Percentiles rank a stretch among this genome's conserved stretches.
Conservation (phyloP, 306 rosid genomes). For the Quercus cerris region DNA sequence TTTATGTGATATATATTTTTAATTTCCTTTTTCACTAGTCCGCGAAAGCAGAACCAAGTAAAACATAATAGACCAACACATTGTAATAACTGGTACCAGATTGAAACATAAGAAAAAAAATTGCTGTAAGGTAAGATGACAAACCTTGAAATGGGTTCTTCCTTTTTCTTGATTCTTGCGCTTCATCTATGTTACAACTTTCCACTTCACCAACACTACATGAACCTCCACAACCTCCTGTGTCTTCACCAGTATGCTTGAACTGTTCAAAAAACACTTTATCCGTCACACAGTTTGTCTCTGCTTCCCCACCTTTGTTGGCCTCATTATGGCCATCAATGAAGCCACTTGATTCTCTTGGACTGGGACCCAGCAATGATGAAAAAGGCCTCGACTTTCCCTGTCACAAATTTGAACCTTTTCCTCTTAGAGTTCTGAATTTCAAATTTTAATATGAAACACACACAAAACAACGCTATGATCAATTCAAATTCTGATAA, state of each 20-base stretch:
- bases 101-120: neutral
- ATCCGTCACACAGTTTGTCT: slow-evolving; percentile 25
- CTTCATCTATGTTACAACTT: slow-evolving; percentile 18
- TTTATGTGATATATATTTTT: neutral
- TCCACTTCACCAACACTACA: slow-evolving; percentile 35
- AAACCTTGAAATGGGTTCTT: slow-evolving; percentile 54
- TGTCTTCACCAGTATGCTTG: slow-evolving; percentile 45
- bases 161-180: slow-evolving; percentile 62
- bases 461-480: neutral
- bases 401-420: slow-evolving; percentile 25
- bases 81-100: neutral
- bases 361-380: slow-evolving; percentile 45
- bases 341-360: slow-evolving; percentile 18
- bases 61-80: neutral
- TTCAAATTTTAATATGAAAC: neutral
- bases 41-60: neutral
- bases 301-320: slow-evolving; percentile 32
- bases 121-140: slow-evolving; percentile 18
- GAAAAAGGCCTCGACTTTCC: slow-evolving; percentile 71
- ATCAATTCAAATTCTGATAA: neutral
- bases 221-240: slow-evolving; percentile 25
- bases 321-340: slow-evolving; percentile 18
- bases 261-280: slow-evolving; percentile 55
- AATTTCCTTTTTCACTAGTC: neutral
- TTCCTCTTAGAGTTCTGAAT: neutral